Conservation (phyloP, 345 rosid genomes). For the Streptanthus diversifolius region DNA sequence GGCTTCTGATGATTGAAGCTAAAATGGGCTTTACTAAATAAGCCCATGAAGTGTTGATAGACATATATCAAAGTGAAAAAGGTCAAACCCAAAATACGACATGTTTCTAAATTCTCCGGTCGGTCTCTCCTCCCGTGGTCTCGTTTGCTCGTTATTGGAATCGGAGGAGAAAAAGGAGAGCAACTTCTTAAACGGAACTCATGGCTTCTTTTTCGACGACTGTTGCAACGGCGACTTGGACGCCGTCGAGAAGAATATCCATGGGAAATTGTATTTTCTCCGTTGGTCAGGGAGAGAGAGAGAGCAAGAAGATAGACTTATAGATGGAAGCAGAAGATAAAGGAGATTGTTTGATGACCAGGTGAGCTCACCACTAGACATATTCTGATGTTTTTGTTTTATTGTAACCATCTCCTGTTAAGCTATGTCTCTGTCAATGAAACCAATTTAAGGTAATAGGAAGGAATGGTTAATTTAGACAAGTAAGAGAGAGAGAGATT, state of each 20-base stretch:
- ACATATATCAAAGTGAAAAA: background rate
- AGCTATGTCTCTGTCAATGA: constrained; percentile 22
- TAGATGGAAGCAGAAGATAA: background rate
- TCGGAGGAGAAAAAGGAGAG: constrained; percentile 8
- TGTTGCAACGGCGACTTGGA: constrained; percentile 3
- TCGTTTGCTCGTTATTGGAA: background rate
- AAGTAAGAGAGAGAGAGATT: constrained; percentile 3
- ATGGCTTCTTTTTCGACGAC: background rate
- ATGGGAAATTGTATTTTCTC: constrained; percentile 1
- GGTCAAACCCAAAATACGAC: background rate
- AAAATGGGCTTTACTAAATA: background rate
- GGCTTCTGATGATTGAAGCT: background rate
- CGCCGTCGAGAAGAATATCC: background rate
- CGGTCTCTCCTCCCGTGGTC: background rate
- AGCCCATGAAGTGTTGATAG: background rate
- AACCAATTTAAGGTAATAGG: constrained; percentile 15
- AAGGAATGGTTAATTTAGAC: constrained; percentile 18
- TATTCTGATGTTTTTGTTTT: background rate
- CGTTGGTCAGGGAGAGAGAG: background rate
- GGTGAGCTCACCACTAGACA: constrained; percentile 7
- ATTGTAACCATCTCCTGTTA: background rate
- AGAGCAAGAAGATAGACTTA: background rate
- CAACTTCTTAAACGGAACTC: constrained; percentile 2
- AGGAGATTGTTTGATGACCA: constrained; percentile 3
- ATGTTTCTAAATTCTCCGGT: background rate